These are phyloP conservation scores for Asterionellopsis glacialis DNA, from an alignment of 108 stramenopile species.

Conservation along the genomic window DNA sequence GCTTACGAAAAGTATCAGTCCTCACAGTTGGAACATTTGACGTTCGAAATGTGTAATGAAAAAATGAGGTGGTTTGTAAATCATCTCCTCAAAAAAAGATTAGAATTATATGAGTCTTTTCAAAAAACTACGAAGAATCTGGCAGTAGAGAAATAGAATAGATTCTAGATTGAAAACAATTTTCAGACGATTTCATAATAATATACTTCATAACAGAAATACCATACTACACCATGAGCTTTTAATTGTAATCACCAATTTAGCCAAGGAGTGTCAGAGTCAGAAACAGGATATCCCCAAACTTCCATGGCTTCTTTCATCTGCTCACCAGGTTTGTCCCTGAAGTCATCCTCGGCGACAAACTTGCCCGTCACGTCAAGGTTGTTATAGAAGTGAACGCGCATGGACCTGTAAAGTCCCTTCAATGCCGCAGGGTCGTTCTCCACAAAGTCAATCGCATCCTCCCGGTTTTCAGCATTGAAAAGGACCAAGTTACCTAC, in stretches of 20 bases:
- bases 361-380: conserved; percentile 84
- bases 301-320: conserved; percentile 82
- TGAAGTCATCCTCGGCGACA: conserved; percentile 61
- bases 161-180: too few species aligned
- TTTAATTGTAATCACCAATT: conserved; percentile 46
- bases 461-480: conserved; percentile 71
- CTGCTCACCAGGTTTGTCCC: conserved; percentile 48
- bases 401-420: conserved; percentile 72
- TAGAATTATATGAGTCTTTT: too few species aligned
- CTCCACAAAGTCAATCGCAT: conserved; percentile 79
- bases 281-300: conserved; percentile 80
- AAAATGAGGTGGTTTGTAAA: too few species aligned
- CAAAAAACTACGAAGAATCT: too few species aligned
- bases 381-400: conserved; percentile 71
- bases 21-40: too few species aligned
- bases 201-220: too few species aligned
- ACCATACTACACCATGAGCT: too few species aligned
- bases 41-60: too few species aligned
- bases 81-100: too few species aligned
- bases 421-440: conserved; percentile 54
- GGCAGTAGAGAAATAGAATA: too few species aligned
- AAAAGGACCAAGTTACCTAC: conserved; percentile 74
- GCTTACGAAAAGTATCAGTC: too few species aligned
- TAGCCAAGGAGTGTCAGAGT: conserved; percentile 76
- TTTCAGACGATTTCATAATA: too few species aligned